Conservation (phyloP, 768 basidiomycete species). For the Pholiota microspora region DNA sequence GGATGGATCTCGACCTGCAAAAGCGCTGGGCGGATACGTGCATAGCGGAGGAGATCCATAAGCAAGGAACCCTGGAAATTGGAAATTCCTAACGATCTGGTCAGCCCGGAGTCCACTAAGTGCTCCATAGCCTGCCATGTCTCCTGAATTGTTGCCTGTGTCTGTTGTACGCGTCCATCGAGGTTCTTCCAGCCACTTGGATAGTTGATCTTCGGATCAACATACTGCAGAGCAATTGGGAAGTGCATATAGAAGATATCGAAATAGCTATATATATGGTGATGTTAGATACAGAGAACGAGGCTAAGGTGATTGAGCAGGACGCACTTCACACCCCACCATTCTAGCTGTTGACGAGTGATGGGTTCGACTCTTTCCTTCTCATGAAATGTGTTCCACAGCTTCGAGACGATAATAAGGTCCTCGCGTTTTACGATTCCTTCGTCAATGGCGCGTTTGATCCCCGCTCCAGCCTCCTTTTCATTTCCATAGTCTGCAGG, state of each 20-base stretch:
- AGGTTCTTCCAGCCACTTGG: conserved; percentile 83
- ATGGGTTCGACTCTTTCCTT: conserved; percentile 60
- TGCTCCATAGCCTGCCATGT: conserved; percentile 86
- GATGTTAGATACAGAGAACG: neutral
- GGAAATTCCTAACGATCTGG: conserved; percentile 77
- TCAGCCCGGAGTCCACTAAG: conserved; percentile 68
- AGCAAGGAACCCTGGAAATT: conserved; percentile 74
- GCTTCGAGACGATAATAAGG: conserved; percentile 76
- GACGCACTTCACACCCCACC: conserved; percentile 73
- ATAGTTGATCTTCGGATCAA: conserved; percentile 72
- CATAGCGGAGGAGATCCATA: conserved; percentile 77
- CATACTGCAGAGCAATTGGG: conserved; percentile 78
- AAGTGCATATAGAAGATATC: conserved; percentile 85
- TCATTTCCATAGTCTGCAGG: conserved; percentile 90
- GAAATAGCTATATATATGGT: conserved; percentile 47
- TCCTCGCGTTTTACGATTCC: conserved; percentile 21
- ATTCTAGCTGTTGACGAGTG: conserved; percentile 53
- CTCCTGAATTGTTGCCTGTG: conserved; percentile 71
- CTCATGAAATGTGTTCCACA: conserved; percentile 91
- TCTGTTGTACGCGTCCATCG: conserved; percentile 63
- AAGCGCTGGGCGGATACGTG: conserved; percentile 62
- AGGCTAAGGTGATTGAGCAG: neutral
- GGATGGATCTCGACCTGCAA: conserved; percentile 76
- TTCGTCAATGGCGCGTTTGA: conserved; percentile 39
- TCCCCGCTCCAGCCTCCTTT: conserved; percentile 78